A percentile compares a stretch with the other conserved stretches of the same genome.
These are phyloP conservation scores for Rhizophagus sp. DNA, from an alignment of 192 early-diverging fungal genomes.

Conservation along the genomic window DNA sequence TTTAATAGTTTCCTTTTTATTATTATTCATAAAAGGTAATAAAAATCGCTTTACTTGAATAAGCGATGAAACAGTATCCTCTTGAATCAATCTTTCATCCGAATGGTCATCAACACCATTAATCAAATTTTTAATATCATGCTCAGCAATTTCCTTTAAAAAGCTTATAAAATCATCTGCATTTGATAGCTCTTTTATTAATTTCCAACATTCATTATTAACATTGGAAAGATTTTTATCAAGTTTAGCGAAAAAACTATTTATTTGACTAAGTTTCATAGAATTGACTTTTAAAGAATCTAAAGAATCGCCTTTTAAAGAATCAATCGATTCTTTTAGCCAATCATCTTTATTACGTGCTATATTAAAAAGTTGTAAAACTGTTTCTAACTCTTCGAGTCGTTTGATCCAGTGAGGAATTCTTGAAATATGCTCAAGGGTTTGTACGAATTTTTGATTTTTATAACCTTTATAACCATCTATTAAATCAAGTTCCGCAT, in stretches of 20 bases:
- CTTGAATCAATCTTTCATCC: constrained; percentile 29
- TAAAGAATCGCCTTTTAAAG: neutral
- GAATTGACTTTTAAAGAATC: too few relatives aligned
- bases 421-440: neutral
- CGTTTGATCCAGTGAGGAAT: neutral
- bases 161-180: neutral
- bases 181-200: constrained; percentile 2
- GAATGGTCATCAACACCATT: constrained; percentile 32
- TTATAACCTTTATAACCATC: neutral
- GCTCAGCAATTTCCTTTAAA: neutral
- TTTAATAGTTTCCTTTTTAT: neutral
- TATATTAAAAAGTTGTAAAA: neutral
- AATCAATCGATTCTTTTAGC: neutral
- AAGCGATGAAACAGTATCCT: constrained; percentile 20
- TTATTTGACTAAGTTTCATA: neutral
- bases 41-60: constrained; percentile 32
- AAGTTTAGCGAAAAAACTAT: neutral
- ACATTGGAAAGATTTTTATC: neutral
- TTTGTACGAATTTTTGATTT: neutral
- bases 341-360: neutral
- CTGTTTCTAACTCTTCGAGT: neutral
- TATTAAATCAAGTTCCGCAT: constrained; percentile 15
- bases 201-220: neutral
- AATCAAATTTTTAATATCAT: constrained; percentile 34
- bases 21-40: neutral